phyloP scores from a whole-genome alignment of 2,329 filamentous ascomycete species.

The Aquanectria penicillioides region DNA sequence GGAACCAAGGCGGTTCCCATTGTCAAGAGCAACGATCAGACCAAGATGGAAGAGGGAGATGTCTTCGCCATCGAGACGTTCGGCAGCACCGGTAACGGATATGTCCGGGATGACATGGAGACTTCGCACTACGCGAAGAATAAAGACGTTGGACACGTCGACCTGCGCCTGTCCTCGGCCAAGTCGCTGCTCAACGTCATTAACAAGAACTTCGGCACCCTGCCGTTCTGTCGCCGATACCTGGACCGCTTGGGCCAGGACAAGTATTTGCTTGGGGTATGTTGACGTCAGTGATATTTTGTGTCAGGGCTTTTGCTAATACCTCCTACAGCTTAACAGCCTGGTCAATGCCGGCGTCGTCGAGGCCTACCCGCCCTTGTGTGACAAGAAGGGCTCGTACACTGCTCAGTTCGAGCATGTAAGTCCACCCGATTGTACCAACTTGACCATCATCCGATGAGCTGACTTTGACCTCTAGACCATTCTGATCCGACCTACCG shows the following conservation, averaged over 20 bases:
- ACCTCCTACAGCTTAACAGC: constrained; percentile 75
- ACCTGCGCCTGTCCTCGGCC: constrained; percentile 81
- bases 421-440: constrained; percentile 54
- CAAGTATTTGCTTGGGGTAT: constrained; percentile 89
- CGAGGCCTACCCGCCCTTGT: constrained; percentile 88
- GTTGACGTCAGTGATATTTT: constrained; percentile 43
- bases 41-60: constrained; percentile 98
- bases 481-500: constrained; percentile 78
- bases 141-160: constrained; percentile 77
- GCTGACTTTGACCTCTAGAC: constrained; percentile 59
- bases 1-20: constrained; percentile 94
- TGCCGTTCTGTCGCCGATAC: constrained; percentile 91
- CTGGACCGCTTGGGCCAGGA: constrained; percentile 93
- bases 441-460: neutral
- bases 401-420: constrained; percentile 96
- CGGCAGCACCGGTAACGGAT: constrained; percentile 90
- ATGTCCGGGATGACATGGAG: constrained; percentile 89
- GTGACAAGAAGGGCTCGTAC: constrained; percentile 93
- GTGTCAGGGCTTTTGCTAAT: constrained; percentile 15
- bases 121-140: constrained; percentile 87
- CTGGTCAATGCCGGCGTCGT: constrained; percentile 86
- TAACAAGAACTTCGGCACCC: constrained; percentile 94
- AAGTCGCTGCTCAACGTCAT: constrained; percentile 88
- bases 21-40: constrained; percentile 86
- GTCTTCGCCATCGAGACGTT: constrained; percentile 97